Percentiles rank a stretch among this genome's conserved stretches.
Conservation (phyloP, 2,329 filamentous ascomycete species). For the Pseudogymnoascus sp. region DNA sequence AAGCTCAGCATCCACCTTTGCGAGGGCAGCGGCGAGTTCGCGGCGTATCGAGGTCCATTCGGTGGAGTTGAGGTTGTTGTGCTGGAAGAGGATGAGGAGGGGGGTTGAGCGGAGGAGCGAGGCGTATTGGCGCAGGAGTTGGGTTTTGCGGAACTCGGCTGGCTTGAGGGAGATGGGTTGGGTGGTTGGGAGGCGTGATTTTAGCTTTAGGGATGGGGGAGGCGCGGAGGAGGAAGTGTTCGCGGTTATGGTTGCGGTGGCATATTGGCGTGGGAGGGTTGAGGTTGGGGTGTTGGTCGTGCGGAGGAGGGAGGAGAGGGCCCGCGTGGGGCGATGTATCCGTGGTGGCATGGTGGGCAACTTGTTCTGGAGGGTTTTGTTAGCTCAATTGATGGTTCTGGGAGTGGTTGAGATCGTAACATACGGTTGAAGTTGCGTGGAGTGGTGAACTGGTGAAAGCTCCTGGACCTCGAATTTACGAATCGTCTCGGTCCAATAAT, state of each 20-base stretch:
- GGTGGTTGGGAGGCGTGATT: conserved; percentile 44
- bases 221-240: conserved; percentile 33
- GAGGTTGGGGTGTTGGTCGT: conserved; percentile 30
- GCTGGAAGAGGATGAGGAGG: conserved; percentile 63
- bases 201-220: conserved; percentile 2
- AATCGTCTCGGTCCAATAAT: conserved; percentile 5
- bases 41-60: conserved; percentile 61
- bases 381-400: background rate
- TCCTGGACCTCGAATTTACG: conserved; percentile 3
- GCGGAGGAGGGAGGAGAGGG: conserved; percentile 26
- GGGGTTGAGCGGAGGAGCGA: conserved; percentile 64
- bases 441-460: conserved; percentile 6
- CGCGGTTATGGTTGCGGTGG: conserved; percentile 42
- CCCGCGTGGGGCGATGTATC: conserved; percentile 27
- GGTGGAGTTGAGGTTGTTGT: conserved; percentile 61
- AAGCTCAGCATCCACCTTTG: conserved; percentile 52
- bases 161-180: conserved; percentile 85
- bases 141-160: conserved; percentile 80
- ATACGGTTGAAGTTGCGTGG: conserved; percentile 1
- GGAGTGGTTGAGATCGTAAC: background rate
- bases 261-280: conserved; percentile 36
- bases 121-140: conserved; percentile 69
- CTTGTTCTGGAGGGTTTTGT: background rate
- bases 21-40: conserved; percentile 51
- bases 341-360: conserved; percentile 43